Percentiles rank a stretch among this genome's conserved stretches.
phyloP scores from a whole-genome alignment of 495 filamentous ascomycete species.

The Pyrenula massariospora region DNA sequence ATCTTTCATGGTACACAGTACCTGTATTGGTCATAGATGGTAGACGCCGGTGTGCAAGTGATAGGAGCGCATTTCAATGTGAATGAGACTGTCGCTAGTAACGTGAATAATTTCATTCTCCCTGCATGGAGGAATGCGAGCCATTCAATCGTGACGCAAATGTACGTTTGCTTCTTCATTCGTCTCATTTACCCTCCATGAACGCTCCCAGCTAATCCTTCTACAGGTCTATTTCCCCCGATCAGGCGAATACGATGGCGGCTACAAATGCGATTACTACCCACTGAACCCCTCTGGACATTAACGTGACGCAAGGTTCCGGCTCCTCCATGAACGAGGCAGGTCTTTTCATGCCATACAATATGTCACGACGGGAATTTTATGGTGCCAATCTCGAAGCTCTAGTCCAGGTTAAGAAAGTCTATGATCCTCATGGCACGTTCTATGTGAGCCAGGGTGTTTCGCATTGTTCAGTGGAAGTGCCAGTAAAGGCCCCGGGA shows the following conservation, averaged over 20 bases:
- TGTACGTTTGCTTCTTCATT: not conserved
- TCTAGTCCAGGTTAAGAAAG: conserved; percentile 10
- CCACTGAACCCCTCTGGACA: not conserved
- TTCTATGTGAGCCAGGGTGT: conserved; percentile 36
- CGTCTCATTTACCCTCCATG: too few relatives aligned
- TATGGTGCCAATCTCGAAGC: conserved; percentile 15
- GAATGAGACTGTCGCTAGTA: conserved; percentile 24
- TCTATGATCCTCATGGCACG: conserved; percentile 30
- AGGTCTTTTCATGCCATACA: conserved; percentile 1
- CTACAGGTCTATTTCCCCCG: too few relatives aligned
- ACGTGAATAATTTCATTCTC: conserved; percentile 41
- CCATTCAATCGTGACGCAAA: not conserved
- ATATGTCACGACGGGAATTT: conserved; percentile 25
- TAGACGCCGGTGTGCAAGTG: conserved; percentile 28
- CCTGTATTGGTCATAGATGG: conserved; percentile 23
- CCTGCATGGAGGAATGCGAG: conserved; percentile 44
- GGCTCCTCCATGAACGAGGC: not conserved
- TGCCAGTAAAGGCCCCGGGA: not conserved
- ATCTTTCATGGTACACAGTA: conserved; percentile 28
- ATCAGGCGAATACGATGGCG: not conserved
- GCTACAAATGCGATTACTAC: not conserved
- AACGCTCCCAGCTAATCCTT: too few relatives aligned
- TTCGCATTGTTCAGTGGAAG: conserved; percentile 7
- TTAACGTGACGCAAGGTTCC: not conserved
- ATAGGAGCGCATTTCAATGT: conserved; percentile 33